These are phyloP conservation scores for Salix dunnii DNA, from an alignment of 345 rosid genomes.

Conservation along the genomic window DNA sequence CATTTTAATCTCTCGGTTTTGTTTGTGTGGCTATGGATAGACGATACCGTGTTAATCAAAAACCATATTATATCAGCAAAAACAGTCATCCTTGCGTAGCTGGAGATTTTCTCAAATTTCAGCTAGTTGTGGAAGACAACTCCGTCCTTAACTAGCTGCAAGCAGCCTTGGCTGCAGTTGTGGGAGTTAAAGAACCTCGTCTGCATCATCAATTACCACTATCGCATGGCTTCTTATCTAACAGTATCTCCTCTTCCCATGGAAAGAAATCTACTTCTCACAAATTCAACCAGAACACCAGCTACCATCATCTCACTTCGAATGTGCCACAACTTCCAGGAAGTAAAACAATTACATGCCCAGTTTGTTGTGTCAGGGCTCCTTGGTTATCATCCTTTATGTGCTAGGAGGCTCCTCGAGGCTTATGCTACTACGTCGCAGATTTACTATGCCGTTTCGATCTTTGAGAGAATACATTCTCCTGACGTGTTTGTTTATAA, in stretches of 20 bases:
- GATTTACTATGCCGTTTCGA: background rate
- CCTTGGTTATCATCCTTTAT: background rate
- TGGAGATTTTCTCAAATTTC: background rate
- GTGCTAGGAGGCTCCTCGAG: conserved; percentile 7
- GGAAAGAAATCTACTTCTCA: background rate
- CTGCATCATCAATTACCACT: background rate
- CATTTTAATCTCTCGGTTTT: background rate
- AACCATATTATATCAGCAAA: background rate
- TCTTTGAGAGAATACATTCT: conserved; percentile 5
- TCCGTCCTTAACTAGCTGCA: background rate
- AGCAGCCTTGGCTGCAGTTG: background rate
- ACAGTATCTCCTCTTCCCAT: background rate
- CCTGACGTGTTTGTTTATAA: conserved; percentile 4
- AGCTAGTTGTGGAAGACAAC: background rate
- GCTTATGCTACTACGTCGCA: background rate
- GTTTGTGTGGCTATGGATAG: conserved; percentile 1
- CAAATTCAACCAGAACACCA: background rate
- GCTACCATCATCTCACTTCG: background rate
- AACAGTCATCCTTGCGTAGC: background rate
- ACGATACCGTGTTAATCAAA: background rate
- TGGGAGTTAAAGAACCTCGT: background rate
- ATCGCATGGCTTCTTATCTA: background rate
- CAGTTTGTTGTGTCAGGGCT: conserved; percentile 3
- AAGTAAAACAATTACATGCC: conserved; percentile 3
- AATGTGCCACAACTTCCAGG: background rate